Percentiles rank a stretch among this genome's conserved stretches.
These are phyloP conservation scores for Paramecium tetraurelia DNA, from an alignment of 73 alveolate genomes.

Conservation along the genomic window DNA sequence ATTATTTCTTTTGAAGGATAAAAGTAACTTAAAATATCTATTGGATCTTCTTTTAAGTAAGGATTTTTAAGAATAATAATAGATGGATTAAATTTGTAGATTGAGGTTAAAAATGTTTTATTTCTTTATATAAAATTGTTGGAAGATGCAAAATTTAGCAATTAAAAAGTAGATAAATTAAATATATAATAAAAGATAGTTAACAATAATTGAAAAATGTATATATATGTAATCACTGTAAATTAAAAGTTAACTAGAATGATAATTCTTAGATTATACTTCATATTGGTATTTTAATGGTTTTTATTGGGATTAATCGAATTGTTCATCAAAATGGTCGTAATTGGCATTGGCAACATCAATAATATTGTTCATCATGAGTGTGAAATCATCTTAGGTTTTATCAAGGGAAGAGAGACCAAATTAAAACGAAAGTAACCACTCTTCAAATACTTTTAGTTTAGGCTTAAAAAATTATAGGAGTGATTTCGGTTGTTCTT, in stretches of 20 bases:
- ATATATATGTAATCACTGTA: neutral
- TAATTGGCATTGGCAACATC: neutral
- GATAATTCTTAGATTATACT: neutral
- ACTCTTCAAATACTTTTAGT: slow-evolving; percentile 14
- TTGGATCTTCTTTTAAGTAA: neutral
- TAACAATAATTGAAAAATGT: neutral
- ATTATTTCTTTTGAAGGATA: neutral
- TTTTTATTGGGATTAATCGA: neutral
- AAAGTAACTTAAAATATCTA: neutral
- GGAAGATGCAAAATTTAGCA: neutral
- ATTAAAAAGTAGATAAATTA: neutral
- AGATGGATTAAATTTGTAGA: neutral
- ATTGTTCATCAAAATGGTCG: slow-evolving; percentile 37
- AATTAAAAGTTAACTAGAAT: neutral
- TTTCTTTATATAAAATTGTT: neutral
- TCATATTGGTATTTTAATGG: slow-evolving; percentile 37
- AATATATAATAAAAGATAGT: neutral
- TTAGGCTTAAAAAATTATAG: neutral
- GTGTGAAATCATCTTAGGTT: neutral
- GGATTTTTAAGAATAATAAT: neutral
- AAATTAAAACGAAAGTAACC: neutral
- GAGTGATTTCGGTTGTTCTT: neutral
- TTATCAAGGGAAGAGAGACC: neutral
- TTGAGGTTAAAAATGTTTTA: neutral
- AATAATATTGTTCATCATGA: neutral